Conservation (phyloP, 208 protist genomes). For the Trypanosoma mega region DNA sequence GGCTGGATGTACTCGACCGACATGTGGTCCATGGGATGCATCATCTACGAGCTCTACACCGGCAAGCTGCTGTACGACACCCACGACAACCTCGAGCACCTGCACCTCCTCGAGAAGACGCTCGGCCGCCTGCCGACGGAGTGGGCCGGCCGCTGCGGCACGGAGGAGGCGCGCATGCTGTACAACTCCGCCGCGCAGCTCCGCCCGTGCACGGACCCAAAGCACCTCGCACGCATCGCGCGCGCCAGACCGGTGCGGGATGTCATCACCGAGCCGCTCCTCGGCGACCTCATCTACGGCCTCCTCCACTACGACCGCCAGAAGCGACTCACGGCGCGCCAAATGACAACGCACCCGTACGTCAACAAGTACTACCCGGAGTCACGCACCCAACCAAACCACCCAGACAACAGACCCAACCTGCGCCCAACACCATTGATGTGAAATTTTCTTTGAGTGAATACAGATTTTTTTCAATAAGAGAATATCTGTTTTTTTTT, state of each 20-base stretch:
- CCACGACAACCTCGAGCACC: conserved; percentile 55
- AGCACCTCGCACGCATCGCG: conserved; percentile 61
- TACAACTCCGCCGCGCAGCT: conserved; percentile 49
- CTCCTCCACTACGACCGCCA: conserved; percentile 76
- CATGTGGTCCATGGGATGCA: conserved; percentile 80
- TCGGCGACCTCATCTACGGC: conserved; percentile 62
- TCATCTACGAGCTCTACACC: conserved; percentile 70
- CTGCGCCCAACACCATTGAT: conserved; percentile 38
- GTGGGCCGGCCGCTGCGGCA: conserved; percentile 49
- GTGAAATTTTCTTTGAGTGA: conserved; percentile 6
- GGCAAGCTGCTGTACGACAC: conserved; percentile 71
- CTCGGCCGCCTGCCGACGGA: conserved; percentile 54
- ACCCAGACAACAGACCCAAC: conserved; percentile 56
- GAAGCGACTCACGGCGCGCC: conserved; percentile 58
- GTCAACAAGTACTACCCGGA: conserved; percentile 84
- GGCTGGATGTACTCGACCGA: conserved; percentile 65
- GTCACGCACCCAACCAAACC: conserved; percentile 53
- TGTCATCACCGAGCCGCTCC: conserved; percentile 46
- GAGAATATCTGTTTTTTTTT: conserved; percentile 5
- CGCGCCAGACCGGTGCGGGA: conserved; percentile 56
- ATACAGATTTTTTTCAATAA: not conserved
- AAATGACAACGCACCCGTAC: conserved; percentile 77
- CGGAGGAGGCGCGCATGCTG: conserved; percentile 47
- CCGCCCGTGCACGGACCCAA: conserved; percentile 56
- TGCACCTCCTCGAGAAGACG: conserved; percentile 76